Percentiles rank a stretch among this genome's conserved stretches.
Conservation (phyloP, 2,329 filamentous ascomycete species). For the Fusarium subglutinans region DNA sequence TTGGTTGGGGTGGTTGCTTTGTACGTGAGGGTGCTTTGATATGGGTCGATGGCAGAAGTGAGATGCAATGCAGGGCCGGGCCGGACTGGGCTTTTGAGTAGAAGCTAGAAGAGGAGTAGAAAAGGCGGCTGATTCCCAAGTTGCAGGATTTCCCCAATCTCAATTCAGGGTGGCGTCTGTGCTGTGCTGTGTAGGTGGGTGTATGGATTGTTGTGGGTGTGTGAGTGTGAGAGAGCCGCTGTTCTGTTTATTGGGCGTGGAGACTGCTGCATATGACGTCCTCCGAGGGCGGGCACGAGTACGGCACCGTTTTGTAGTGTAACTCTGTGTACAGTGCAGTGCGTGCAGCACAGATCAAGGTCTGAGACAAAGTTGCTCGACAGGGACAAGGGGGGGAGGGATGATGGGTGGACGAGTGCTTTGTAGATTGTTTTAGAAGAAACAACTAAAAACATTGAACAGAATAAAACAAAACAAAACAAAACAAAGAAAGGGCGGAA, state of each 20-base stretch:
- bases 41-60: slow-evolving; percentile 35
- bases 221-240: slow-evolving; percentile 2
- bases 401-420: not conserved
- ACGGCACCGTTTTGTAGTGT: not conserved
- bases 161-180: slow-evolving; percentile 35
- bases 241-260: slow-evolving; percentile 33
- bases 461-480: not conserved
- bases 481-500: slow-evolving; percentile 16
- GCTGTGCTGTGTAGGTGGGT: slow-evolving; percentile 27
- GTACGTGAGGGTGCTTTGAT: slow-evolving; percentile 3
- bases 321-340: not conserved
- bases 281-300: slow-evolving; percentile 28
- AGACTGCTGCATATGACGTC: slow-evolving; percentile 43
- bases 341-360: slow-evolving; percentile 19
- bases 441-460: not conserved
- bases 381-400: slow-evolving; percentile 24
- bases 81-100: slow-evolving; percentile 41
- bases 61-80: slow-evolving; percentile 39
- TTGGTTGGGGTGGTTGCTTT: not conserved
- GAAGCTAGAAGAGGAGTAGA: slow-evolving; percentile 37
- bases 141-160: slow-evolving; percentile 38
- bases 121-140: slow-evolving; percentile 33
- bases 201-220: slow-evolving; percentile 21
- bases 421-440: slow-evolving; percentile 3
- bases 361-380: slow-evolving; percentile 22